Conservation (phyloP, 352 stramenopile genomes). For the Blastocystis hominis region DNA sequence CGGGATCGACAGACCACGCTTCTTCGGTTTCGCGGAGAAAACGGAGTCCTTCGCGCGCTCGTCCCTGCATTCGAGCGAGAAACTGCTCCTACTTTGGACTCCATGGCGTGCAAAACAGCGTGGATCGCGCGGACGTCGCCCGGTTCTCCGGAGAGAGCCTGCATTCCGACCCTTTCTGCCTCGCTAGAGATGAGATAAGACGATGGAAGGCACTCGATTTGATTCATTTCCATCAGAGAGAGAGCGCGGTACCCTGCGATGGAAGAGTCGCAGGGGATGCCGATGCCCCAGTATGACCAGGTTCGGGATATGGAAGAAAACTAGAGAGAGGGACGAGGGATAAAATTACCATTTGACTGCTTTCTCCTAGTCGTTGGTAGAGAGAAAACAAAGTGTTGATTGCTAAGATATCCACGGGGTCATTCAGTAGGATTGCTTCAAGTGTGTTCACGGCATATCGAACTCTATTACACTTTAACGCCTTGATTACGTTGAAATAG, state of each 20-base stretch:
- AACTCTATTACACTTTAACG: not conserved
- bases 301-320: not conserved
- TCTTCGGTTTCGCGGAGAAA: not conserved
- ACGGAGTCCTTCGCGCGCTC: not conserved
- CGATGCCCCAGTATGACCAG: constrained; percentile 24
- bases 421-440: constrained; percentile 4
- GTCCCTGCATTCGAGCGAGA: not conserved
- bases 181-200: not conserved
- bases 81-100: not conserved
- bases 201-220: not conserved
- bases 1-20: not conserved
- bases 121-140: not conserved
- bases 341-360: not conserved
- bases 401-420: not conserved
- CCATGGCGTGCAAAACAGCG: not conserved
- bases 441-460: constrained; percentile 25
- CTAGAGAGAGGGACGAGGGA: not conserved
- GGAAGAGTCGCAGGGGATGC: not conserved
- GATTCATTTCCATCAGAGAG: not conserved
- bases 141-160: not conserved
- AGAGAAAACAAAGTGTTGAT: not conserved
- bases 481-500: not conserved
- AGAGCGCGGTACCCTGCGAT: constrained; percentile 7
- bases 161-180: not conserved
- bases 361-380: not conserved